Conservation (phyloP, 2,329 filamentous ascomycete genomes). For the Cadophora malorum region DNA sequence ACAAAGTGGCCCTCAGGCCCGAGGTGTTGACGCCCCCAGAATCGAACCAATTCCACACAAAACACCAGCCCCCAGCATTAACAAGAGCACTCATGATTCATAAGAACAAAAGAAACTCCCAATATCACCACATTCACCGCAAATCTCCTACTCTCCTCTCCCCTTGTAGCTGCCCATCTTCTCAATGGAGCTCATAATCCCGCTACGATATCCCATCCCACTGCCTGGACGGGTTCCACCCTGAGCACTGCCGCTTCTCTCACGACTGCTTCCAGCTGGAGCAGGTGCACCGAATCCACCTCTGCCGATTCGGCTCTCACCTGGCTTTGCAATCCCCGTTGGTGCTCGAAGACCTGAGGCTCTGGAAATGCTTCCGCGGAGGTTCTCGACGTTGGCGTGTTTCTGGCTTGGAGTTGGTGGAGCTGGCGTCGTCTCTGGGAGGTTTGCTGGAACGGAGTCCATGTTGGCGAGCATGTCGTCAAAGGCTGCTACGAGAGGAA, state of each 20-base stretch:
- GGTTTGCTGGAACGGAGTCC: conserved; percentile 39
- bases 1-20: background rate
- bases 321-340: conserved; percentile 49
- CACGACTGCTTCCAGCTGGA: conserved; percentile 32
- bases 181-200: conserved; percentile 86
- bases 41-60: conserved; percentile 12
- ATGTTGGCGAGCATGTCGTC: conserved; percentile 45
- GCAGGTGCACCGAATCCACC: conserved; percentile 37
- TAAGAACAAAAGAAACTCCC: conserved; percentile 20
- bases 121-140: background rate
- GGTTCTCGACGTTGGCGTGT: conserved; percentile 53
- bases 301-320: conserved; percentile 55
- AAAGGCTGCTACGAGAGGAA: conserved; percentile 65
- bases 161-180: conserved; percentile 74
- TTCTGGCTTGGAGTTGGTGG: conserved; percentile 31
- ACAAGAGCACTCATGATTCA: conserved; percentile 22
- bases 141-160: conserved; percentile 33
- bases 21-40: conserved; percentile 7
- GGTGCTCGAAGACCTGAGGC: conserved; percentile 68
- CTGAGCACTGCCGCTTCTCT: conserved; percentile 49
- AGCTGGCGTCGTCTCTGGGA: conserved; percentile 34
- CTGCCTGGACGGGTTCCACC: conserved; percentile 39
- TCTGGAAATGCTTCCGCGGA: conserved; percentile 61
- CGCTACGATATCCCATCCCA: conserved; percentile 60
- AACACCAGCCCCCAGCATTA: conserved; percentile 17